phyloP scores from a whole-genome alignment of 768 basidiomycete genomes.

The Pleurotus giganteus region DNA sequence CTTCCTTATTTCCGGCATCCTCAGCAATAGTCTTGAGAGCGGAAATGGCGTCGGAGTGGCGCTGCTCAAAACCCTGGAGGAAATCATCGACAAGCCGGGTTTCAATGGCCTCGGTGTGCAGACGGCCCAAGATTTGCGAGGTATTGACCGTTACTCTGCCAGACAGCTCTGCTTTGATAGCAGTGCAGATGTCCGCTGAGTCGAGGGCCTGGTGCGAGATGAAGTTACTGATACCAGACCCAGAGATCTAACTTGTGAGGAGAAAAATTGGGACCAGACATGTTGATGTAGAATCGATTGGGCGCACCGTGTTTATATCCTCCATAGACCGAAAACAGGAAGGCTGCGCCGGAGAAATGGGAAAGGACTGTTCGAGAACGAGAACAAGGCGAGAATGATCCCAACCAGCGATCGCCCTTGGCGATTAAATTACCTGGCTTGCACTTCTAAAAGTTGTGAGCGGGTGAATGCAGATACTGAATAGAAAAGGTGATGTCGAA shows the following conservation, averaged over 20 bases:
- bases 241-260: slow-evolving; percentile 1
- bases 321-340: too few species aligned
- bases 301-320: neutral
- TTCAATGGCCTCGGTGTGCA: neutral
- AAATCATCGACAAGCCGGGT: neutral
- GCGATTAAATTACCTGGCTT: too few species aligned
- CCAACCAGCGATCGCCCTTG: too few species aligned
- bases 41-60: neutral
- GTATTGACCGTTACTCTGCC: neutral
- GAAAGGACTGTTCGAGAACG: too few species aligned
- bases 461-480: too few species aligned
- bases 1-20: neutral
- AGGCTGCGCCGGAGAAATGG: too few species aligned
- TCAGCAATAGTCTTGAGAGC: neutral
- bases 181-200: neutral
- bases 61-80: neutral
- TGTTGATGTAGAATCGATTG: slow-evolving; percentile 2
- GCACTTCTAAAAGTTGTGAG: too few species aligned
- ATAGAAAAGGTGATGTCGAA: too few species aligned
- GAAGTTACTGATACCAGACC: neutral
- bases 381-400: too few species aligned
- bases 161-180: slow-evolving; percentile 1
- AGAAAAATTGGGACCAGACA: neutral
- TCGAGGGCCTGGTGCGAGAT: neutral
- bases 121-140: neutral